These are phyloP conservation scores for Carallia brachiata DNA, from an alignment of 345 rosid genomes.

Conservation along the genomic window DNA sequence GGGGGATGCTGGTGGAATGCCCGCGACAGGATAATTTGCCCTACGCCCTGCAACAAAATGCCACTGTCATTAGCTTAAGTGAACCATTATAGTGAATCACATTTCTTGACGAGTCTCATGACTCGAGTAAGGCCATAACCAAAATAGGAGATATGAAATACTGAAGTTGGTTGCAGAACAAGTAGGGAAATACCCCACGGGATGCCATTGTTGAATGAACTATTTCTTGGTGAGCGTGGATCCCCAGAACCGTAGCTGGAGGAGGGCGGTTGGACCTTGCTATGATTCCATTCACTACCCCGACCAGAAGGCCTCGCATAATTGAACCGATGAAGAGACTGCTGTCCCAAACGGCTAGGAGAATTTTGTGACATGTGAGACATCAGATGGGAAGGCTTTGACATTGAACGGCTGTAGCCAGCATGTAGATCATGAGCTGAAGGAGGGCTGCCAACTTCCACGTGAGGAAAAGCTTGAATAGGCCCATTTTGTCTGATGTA, in stretches of 20 bases:
- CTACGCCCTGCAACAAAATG: conserved; percentile 63
- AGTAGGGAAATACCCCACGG: conserved; percentile 78
- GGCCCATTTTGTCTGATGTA: conserved; percentile 62
- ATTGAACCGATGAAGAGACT: conserved; percentile 49
- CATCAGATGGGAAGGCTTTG: conserved; percentile 55
- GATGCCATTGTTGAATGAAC: conserved; percentile 59
- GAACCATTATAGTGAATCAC: too few species aligned
- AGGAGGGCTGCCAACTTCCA: conserved; percentile 70
- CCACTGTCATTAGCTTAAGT: conserved; percentile 10
- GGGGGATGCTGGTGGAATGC: conserved; percentile 74
- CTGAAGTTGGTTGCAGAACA: neutral
- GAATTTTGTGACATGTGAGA: conserved; percentile 66
- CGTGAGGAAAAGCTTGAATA: conserved; percentile 52
- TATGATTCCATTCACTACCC: conserved; percentile 65
- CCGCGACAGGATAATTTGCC: conserved; percentile 63
- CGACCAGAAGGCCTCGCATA: conserved; percentile 57
- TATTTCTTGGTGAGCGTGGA: conserved; percentile 76
- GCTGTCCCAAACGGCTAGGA: conserved; percentile 94
- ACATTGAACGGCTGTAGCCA: conserved; percentile 55
- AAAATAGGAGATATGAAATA: neutral
- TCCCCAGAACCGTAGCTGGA: conserved; percentile 58
- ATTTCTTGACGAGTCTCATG: neutral
- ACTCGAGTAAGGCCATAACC: neutral
- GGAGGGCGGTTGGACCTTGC: conserved; percentile 64
- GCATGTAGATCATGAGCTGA: conserved; percentile 54